Evolutionary conservation across 164 flowering plant genomes (phyloP).

Genomic region (Berberis thunbergii): DNA sequence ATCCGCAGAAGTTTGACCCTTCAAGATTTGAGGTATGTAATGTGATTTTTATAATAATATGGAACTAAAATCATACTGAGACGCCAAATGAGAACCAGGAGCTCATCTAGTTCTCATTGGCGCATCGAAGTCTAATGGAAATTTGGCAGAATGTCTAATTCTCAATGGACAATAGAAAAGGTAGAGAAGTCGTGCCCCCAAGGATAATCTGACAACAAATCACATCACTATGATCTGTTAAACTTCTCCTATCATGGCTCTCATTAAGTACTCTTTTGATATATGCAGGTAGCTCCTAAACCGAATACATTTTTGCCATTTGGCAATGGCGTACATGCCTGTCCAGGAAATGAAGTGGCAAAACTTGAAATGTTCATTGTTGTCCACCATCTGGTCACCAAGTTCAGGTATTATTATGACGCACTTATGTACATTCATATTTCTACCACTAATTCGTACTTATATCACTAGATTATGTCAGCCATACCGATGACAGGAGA

Average conservation of each 20-base stretch:
- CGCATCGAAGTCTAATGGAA: too few relatives aligned
- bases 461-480: background rate
- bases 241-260: too few relatives aligned
- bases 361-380: slow-evolving; percentile 54
- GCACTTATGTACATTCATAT: background rate
- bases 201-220: too few relatives aligned
- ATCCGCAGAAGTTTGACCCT: slow-evolving; percentile 4
- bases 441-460: background rate
- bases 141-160: too few relatives aligned
- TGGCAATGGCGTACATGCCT: slow-evolving; percentile 61
- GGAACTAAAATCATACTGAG: too few relatives aligned
- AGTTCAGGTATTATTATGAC: slow-evolving; percentile 48
- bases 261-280: background rate
- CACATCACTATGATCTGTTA: too few relatives aligned
- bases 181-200: too few relatives aligned
- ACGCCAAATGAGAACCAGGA: too few relatives aligned
- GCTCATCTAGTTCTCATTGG: too few relatives aligned
- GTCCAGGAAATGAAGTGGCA: slow-evolving; percentile 74
- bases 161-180: too few relatives aligned
- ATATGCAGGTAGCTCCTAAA: slow-evolving; percentile 50
- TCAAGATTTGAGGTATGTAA: background rate
- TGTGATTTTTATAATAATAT: background rate
- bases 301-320: slow-evolving; percentile 67
- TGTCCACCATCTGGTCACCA: slow-evolving; percentile 47
- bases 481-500: background rate